These are phyloP conservation scores for Tubosaeta sp. DNA, from an alignment of 768 basidiomycete species.

Conservation along the genomic window DNA sequence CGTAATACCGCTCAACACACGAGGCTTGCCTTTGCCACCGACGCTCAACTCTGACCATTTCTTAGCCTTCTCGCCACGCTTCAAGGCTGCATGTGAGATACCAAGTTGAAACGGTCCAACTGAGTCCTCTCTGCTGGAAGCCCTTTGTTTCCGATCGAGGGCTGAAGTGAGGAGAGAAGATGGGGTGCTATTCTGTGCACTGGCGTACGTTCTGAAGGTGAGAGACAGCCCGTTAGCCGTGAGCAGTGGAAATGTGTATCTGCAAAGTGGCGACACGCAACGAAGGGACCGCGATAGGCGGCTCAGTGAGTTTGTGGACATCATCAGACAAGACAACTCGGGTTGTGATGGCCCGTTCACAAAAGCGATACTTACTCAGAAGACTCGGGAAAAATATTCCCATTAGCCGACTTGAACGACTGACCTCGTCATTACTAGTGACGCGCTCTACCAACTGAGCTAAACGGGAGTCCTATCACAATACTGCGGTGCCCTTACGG, in stretches of 20 bases:
- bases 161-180: slow-evolving; percentile 60
- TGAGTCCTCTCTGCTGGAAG: slow-evolving; percentile 46
- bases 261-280: slow-evolving; percentile 1
- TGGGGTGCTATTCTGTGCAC: slow-evolving; percentile 38
- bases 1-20: not conserved
- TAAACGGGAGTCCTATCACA: slow-evolving; percentile 27
- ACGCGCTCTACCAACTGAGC: slow-evolving; percentile 57
- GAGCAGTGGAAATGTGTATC: not conserved
- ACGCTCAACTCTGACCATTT: slow-evolving; percentile 79
- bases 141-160: slow-evolving; percentile 53
- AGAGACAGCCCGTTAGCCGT: not conserved
- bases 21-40: slow-evolving; percentile 62
- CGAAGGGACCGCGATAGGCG: slow-evolving; percentile 7
- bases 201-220: slow-evolving; percentile 40
- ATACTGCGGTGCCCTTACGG: not conserved
- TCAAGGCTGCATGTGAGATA: slow-evolving; percentile 51
- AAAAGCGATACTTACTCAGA: not conserved
- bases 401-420: slow-evolving; percentile 61
- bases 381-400: slow-evolving; percentile 17
- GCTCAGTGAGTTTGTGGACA: slow-evolving; percentile 8
- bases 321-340: slow-evolving; percentile 1
- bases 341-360: not conserved
- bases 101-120: slow-evolving; percentile 80
- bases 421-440: slow-evolving; percentile 70
- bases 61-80: slow-evolving; percentile 51